Percentiles rank a stretch among this genome's conserved stretches.
Evolutionary conservation across 306 rosid species (phyloP).

Genomic region (Cyclanthera cordifolia): DNA sequence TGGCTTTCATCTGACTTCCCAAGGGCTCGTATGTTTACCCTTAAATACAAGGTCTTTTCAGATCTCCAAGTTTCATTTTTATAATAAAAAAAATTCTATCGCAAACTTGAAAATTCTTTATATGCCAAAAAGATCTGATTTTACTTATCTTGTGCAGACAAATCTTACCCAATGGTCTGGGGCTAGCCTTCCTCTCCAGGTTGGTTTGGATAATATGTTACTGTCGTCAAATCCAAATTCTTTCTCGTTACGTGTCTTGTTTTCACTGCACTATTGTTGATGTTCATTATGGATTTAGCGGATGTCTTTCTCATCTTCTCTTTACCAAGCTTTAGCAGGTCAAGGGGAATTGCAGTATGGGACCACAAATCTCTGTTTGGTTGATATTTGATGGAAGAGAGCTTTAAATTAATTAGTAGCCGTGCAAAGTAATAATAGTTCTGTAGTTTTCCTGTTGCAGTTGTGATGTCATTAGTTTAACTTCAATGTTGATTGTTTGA

Average conservation of each 20-base stretch:
- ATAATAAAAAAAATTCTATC: not conserved
- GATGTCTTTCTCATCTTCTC: not conserved
- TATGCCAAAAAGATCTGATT: constrained; percentile 24
- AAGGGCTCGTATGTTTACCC: constrained; percentile 70
- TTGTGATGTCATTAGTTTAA: not conserved
- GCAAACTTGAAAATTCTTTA: constrained; percentile 7
- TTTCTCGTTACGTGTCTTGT: not conserved
- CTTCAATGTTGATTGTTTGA: not conserved
- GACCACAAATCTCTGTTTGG: not conserved
- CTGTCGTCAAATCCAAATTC: not conserved
- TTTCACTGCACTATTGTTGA: not conserved
- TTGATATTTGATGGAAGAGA: not conserved
- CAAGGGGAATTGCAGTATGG: not conserved
- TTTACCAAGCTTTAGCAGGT: not conserved
- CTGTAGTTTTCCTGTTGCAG: constrained; percentile 1
- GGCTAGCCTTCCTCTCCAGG: constrained; percentile 97
- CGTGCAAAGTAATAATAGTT: not conserved
- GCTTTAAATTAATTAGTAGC: not conserved
- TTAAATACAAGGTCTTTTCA: constrained; percentile 76
- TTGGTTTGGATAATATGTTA: constrained; percentile 18
- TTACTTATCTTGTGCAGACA: constrained; percentile 48
- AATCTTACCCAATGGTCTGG: constrained; percentile 96
- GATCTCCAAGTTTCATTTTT: not conserved
- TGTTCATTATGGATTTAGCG: not conserved
- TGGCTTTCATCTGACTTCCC: constrained; percentile 92